phyloP scores from a whole-genome alignment of 495 filamentous ascomycete genomes.

The Lineolata rhizophorae region DNA sequence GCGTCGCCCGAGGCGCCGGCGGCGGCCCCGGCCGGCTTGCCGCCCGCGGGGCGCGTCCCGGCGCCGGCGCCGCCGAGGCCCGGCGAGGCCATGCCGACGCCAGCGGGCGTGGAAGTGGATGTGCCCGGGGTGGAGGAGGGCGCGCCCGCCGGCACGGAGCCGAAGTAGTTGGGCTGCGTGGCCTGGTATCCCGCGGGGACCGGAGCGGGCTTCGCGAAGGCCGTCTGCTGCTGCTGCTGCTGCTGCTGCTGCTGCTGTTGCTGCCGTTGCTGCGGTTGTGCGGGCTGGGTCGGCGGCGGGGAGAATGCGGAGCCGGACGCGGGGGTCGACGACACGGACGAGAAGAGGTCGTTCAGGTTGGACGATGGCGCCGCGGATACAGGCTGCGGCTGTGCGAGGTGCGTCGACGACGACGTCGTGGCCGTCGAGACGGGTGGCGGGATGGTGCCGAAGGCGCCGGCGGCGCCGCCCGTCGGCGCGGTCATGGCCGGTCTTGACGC shows the following conservation, averaged over 20 bases:
- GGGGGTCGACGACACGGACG: slow-evolving; percentile 35
- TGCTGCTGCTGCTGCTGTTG: too few relatives aligned
- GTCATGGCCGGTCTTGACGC: slow-evolving; percentile 8
- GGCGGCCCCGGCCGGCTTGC: slow-evolving; percentile 36
- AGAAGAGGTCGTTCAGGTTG: slow-evolving; percentile 60
- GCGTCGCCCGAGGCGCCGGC: slow-evolving; percentile 57
- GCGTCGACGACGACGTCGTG: slow-evolving; percentile 39
- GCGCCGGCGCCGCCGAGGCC: slow-evolving; percentile 20
- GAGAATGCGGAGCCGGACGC: slow-evolving; percentile 27
- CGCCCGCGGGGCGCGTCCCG: slow-evolving; percentile 25
- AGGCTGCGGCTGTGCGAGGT: slow-evolving; percentile 64
- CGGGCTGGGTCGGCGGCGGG: slow-evolving; percentile 20
- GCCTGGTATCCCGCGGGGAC: slow-evolving; percentile 54
- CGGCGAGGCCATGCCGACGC: slow-evolving; percentile 12
- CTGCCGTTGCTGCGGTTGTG: slow-evolving; percentile 19
- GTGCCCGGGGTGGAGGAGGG: slow-evolving; percentile 18
- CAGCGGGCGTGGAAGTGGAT: slow-evolving; percentile 14
- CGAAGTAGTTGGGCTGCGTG: slow-evolving; percentile 80
- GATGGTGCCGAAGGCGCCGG: slow-evolving; percentile 21
- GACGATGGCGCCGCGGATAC: slow-evolving; percentile 58
- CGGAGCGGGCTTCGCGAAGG: too few relatives aligned
- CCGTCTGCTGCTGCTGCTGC: too few relatives aligned
- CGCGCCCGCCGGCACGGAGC: slow-evolving; percentile 36
- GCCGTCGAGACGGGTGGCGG: slow-evolving; percentile 38
- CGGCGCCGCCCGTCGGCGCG: slow-evolving; percentile 12